These are phyloP conservation scores for Candida chilensis DNA, from an alignment of 805 yeast species.

Conservation along the genomic window DNA sequence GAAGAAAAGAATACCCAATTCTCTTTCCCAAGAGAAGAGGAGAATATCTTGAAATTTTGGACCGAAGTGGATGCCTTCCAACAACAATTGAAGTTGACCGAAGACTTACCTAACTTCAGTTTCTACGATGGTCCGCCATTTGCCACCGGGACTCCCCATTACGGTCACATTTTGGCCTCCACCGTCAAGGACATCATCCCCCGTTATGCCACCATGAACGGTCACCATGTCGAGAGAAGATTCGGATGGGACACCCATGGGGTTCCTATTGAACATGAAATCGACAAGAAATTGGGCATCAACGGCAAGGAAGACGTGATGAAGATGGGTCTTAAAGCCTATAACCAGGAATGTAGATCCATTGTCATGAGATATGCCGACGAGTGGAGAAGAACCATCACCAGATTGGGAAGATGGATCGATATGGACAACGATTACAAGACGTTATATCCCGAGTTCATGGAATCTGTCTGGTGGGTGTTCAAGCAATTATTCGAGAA, in stretches of 20 bases:
- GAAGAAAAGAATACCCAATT: slow-evolving; percentile 26
- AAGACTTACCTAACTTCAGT: slow-evolving; percentile 81
- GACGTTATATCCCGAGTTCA: slow-evolving; percentile 88
- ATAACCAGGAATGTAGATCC: slow-evolving; percentile 89
- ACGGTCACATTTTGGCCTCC: slow-evolving; percentile 95
- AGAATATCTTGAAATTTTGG: slow-evolving; percentile 74
- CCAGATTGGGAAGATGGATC: slow-evolving; percentile 97
- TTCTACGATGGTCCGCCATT: slow-evolving; percentile 99
- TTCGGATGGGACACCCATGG: slow-evolving; percentile 99
- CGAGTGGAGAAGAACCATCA: slow-evolving; percentile 91
- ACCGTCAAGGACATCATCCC: slow-evolving; percentile 97
- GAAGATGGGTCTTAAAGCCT: slow-evolving; percentile 88
- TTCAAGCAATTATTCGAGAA: slow-evolving; percentile 83
- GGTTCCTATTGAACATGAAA: slow-evolving; percentile 95
- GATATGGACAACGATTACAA: slow-evolving; percentile 98
- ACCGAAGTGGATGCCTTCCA: slow-evolving; percentile 91
- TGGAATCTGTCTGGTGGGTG: slow-evolving; percentile 99
- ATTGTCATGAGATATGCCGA: slow-evolving; percentile 96
- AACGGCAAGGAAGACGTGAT: slow-evolving; percentile 91
- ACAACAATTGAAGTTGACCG: slow-evolving; percentile 69
- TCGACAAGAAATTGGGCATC: slow-evolving; percentile 94
- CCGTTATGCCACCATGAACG: slow-evolving; percentile 96
- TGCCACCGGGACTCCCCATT: slow-evolving; percentile 99
- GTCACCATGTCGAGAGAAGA: slow-evolving; percentile 91
- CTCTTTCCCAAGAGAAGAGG: slow-evolving; percentile 87